Evolutionary conservation across 306 rosid genomes (phyloP), one percentile per base, ranked within the genome.

Genomic region (Pyrus pyrifolia): DNA sequence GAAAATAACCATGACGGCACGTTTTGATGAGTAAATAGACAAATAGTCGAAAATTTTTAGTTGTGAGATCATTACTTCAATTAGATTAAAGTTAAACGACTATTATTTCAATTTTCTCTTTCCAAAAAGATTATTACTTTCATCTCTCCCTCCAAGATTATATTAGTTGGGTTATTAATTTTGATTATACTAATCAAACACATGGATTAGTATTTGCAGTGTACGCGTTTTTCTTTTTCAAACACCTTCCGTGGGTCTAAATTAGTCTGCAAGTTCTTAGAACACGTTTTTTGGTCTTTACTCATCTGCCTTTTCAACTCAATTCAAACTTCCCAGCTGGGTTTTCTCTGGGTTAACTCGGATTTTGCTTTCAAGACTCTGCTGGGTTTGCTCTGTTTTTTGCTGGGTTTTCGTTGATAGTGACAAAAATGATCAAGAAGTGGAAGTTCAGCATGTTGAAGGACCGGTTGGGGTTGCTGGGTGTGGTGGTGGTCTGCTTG

Each of bases 151-250:
- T 46, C 31, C 63, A 10, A 27, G 21, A 27, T 30, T 30, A 30
- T 30, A 42, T 42, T 42, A 42, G 9, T 42, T 42, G 45, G 12
- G 3, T 10, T 10, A 42, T 10, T 42, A 42, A 42, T 21, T 38
- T 7, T 51, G 23, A 2, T 12, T 45, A 18, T 9, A n/a, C 8
- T 12, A 40, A 11, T 46, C 11, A 35, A 11, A 59, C 51, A 22
- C 23, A 14, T 3, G 51, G 40, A 68, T 19, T 45, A 0, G 58
- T 19, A 52, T 5, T 42, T 42, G 67, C 58, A 60, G 81, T 60
- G 44, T 15, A 87, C 92, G 93, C 92, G 97, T 80, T 84, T 89
- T 87, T 42, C 45, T 2, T 42, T 40, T 42, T 42, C 75, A 80
- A 84, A 84, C 71, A 51, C 68, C 45, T 57, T 52, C 75, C 1